phyloP scores from a whole-genome alignment of 768 basidiomycete species.

The Phanerodontia chrysosporium region DNA sequence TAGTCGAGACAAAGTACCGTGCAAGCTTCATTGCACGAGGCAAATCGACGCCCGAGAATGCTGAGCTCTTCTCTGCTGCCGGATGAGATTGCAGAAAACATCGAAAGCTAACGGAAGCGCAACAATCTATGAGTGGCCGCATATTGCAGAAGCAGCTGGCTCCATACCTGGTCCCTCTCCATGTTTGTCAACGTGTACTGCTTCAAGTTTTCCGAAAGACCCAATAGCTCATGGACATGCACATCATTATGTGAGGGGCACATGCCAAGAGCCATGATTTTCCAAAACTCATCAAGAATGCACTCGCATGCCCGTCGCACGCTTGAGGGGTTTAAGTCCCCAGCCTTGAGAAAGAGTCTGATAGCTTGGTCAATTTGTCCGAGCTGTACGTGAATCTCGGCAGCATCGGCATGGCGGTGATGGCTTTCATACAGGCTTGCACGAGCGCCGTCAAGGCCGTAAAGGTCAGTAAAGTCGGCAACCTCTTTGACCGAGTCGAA shows the following conservation, averaged over 20 bases:
- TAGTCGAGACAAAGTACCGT: not conserved
- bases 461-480: conserved; percentile 46
- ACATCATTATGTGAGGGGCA: not conserved
- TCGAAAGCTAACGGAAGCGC: too few species aligned
- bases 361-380: conserved; percentile 47
- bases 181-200: not conserved
- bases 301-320: conserved; percentile 32
- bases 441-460: conserved; percentile 47
- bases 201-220: not conserved
- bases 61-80: not conserved
- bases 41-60: not conserved
- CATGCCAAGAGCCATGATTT: not conserved
- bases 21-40: too few species aligned
- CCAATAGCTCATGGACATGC: not conserved
- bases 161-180: too few species aligned
- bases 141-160: too few species aligned
- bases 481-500: conserved; percentile 50
- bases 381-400: conserved; percentile 39
- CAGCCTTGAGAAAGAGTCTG: conserved; percentile 31
- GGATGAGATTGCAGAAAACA: too few species aligned
- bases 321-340: conserved; percentile 20
- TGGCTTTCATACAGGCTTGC: conserved; percentile 39
- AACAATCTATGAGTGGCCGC: too few species aligned
- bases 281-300: conserved; percentile 29
- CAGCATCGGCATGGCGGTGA: conserved; percentile 44